Evolutionary conservation across 495 filamentous ascomycete species (phyloP).

Genomic region (Penicillium psychrofluorescens): DNA sequence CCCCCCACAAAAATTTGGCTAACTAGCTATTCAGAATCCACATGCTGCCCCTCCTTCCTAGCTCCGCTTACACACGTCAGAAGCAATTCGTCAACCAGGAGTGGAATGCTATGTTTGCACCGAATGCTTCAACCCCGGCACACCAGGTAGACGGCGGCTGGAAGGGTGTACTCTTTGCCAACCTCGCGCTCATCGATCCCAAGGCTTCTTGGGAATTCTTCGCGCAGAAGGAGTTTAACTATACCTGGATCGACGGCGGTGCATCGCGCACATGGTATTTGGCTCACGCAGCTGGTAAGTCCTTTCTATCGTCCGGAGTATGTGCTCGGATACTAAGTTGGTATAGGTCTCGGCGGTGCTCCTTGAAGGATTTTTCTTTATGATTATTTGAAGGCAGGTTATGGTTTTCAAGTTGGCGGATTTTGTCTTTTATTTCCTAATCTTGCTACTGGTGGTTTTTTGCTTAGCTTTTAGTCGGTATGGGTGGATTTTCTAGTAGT

Average conservation of each 20-base stretch:
- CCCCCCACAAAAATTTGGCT: background rate
- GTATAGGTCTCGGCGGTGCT: conserved; percentile 11
- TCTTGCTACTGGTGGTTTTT: no score
- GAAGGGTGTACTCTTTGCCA: conserved; percentile 79
- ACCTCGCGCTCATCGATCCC: conserved; percentile 74
- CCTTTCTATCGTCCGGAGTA: background rate
- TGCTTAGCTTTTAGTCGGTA: no score
- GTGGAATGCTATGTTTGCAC: conserved; percentile 71
- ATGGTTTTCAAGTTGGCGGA: background rate
- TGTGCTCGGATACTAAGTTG: background rate
- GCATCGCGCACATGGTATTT: conserved; percentile 87
- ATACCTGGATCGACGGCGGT: conserved; percentile 75
- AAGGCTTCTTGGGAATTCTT: conserved; percentile 68
- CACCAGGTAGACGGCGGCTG: conserved; percentile 63
- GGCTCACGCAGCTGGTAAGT: conserved; percentile 63
- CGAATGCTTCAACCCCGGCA: conserved; percentile 40
- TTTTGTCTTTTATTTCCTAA: background rate
- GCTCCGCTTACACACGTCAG: conserved; percentile 58
- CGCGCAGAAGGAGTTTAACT: conserved; percentile 53
- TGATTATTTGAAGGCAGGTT: background rate
- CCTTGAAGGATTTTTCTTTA: background rate
- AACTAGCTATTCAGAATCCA: conserved; percentile 55
- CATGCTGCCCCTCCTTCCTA: conserved; percentile 84
- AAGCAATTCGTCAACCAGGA: conserved; percentile 72
- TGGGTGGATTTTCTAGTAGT: no score